These are phyloP conservation scores for Rhytidhysteron rufulum DNA, from an alignment of 2,329 filamentous ascomycete genomes.

Conservation along the genomic window DNA sequence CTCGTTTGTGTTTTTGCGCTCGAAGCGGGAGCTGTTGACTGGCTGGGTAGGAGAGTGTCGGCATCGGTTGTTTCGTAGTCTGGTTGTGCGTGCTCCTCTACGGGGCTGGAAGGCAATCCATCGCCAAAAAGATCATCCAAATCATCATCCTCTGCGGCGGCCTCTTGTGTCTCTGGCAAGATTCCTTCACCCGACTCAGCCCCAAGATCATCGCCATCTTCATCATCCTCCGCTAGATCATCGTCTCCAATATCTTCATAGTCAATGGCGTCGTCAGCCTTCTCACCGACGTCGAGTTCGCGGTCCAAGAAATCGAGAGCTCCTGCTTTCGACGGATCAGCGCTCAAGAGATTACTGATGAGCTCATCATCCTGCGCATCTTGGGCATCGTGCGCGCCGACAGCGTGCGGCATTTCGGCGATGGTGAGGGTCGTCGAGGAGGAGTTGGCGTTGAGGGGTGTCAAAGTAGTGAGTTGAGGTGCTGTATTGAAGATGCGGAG, in stretches of 20 bases:
- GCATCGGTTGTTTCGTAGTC: conserved; percentile 24
- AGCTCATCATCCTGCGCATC: conserved; percentile 20
- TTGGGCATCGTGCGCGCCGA: conserved; percentile 14
- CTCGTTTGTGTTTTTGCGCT: conserved; percentile 13
- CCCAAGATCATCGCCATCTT: conserved; percentile 33
- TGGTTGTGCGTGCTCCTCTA: conserved; percentile 21
- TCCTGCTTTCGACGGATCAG: conserved; percentile 13
- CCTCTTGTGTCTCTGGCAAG: conserved; percentile 20
- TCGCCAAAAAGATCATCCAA: conserved; percentile 68
- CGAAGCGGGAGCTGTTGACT: conserved; percentile 13
- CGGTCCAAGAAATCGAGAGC: conserved; percentile 23
- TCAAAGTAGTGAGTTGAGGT: background rate
- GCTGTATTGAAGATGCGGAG: background rate
- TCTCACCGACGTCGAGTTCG: conserved; percentile 57
- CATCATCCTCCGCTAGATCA: conserved; percentile 81
- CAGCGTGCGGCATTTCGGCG: conserved; percentile 38
- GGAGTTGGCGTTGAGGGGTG: background rate
- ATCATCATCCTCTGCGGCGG: conserved; percentile 48
- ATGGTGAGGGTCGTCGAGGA: too few relatives aligned
- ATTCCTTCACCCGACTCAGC: conserved; percentile 27
- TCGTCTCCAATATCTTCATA: conserved; percentile 90
- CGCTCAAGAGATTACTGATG: conserved; percentile 24
- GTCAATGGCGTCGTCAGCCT: conserved; percentile 89
- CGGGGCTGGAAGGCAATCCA: conserved; percentile 31
- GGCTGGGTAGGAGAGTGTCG: conserved; percentile 12